Percentiles rank a stretch among this genome's conserved stretches.
These are phyloP conservation scores for Lepiota venenata DNA, from an alignment of 768 basidiomycete genomes.

Conservation along the genomic window DNA sequence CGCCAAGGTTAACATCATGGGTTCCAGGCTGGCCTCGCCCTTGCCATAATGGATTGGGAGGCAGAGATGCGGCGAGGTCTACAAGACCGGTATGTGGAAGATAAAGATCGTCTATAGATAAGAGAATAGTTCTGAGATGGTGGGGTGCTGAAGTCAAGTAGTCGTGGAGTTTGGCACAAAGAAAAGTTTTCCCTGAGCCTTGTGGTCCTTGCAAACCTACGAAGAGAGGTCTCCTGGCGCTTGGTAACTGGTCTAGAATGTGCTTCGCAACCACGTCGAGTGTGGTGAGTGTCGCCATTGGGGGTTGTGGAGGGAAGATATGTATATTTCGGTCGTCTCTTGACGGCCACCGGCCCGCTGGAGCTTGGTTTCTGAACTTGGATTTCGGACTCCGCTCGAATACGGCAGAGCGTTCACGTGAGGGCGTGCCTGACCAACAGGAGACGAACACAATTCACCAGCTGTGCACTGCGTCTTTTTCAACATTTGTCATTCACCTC, in stretches of 20 bases:
- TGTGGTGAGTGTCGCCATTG: constrained; percentile 22
- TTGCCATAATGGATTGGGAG: constrained; percentile 61
- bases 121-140: constrained; percentile 52
- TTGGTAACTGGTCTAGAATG: constrained; percentile 25
- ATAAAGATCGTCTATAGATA: constrained; percentile 88
- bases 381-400: constrained; percentile 28
- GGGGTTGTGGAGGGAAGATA: constrained; percentile 4
- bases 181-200: constrained; percentile 88
- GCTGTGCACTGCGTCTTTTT: constrained; percentile 11
- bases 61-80: constrained; percentile 49
- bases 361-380: neutral
- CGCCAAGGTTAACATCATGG: constrained; percentile 75
- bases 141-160: constrained; percentile 41
- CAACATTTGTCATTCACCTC: constrained; percentile 13
- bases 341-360: neutral
- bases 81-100: constrained; percentile 63
- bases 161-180: constrained; percentile 54
- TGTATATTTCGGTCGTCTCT: neutral
- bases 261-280: constrained; percentile 30
- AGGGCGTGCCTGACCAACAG: constrained; percentile 9
- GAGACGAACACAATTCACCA: constrained; percentile 14
- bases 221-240: constrained; percentile 55
- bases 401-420: constrained; percentile 15
- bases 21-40: constrained; percentile 95
- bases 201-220: constrained; percentile 92